Conservation (phyloP, 1,139 yeast species). For the Arxiozyma telluris region DNA sequence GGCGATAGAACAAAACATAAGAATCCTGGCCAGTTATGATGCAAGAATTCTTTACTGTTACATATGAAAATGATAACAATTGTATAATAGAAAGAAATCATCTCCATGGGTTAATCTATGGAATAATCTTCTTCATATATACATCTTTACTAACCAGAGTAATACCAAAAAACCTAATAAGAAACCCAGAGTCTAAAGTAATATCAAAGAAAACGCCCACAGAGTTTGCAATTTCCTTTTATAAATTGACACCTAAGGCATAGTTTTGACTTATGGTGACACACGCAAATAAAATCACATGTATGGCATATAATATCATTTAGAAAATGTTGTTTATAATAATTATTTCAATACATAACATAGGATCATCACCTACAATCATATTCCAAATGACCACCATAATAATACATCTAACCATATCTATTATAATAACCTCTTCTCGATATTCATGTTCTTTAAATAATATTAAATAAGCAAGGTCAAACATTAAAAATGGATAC, state of each 20-base stretch:
- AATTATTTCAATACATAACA: conserved; percentile 46
- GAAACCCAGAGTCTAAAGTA: conserved; percentile 42
- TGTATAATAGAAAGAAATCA: conserved; percentile 46
- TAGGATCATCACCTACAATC: conserved; percentile 45
- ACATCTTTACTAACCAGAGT: conserved; percentile 27
- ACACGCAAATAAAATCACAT: conserved; percentile 41
- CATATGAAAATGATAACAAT: conserved; percentile 46
- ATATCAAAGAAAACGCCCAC: conserved; percentile 50
- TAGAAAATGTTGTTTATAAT: conserved; percentile 46
- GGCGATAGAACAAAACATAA: conserved; percentile 45
- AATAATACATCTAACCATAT: conserved; percentile 54
- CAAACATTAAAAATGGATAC: conserved; percentile 52
- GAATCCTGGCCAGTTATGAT: conserved; percentile 43
- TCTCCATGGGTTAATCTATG: conserved; percentile 42
- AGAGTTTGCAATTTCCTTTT: conserved; percentile 40
- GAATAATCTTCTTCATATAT: conserved; percentile 34
- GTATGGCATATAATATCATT: conserved; percentile 47
- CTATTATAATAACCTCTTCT: conserved; percentile 49
- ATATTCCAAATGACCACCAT: conserved; percentile 59
- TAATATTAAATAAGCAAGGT: conserved; percentile 46
- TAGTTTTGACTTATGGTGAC: conserved; percentile 29
- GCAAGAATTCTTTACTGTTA: conserved; percentile 44
- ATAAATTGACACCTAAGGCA: conserved; percentile 27
- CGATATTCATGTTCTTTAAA: conserved; percentile 44
- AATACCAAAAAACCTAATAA: conserved; percentile 34